Evolutionary conservation across 441 rosid genomes (phyloP).

Genomic region (Flueggea neowawraea): DNA sequence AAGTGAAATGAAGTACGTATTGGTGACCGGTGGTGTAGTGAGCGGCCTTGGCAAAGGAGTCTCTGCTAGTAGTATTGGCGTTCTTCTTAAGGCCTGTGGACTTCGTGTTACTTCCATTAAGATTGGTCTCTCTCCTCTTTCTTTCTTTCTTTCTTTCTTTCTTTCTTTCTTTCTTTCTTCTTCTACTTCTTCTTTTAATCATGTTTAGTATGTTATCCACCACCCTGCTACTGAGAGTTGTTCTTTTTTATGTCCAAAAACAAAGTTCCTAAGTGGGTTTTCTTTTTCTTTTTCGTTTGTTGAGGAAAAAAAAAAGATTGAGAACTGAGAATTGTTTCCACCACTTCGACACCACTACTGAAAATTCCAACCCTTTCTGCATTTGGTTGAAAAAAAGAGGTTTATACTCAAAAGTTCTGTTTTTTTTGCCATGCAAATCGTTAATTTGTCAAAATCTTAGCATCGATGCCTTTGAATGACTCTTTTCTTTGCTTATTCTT

Average conservation of each 20-base stretch:
- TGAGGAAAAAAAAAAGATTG: too few species aligned
- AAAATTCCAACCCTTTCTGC: too few species aligned
- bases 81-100: conserved; percentile 77
- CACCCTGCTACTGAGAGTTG: too few species aligned
- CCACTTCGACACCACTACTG: too few species aligned
- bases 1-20: conserved; percentile 80
- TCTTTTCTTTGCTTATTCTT: not conserved
- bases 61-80: conserved; percentile 88
- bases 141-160: too few species aligned
- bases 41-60: conserved; percentile 96
- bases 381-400: not conserved
- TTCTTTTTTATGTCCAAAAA: not conserved
- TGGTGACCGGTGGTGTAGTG: conserved; percentile 94
- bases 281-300: not conserved
- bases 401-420: not conserved
- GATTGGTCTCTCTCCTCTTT: conserved; percentile 47
- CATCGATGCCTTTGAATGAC: not conserved
- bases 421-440: not conserved
- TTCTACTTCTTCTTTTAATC: not conserved
- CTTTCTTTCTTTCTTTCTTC: too few species aligned
- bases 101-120: conserved; percentile 90
- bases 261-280: not conserved
- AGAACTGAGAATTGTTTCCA: too few species aligned
- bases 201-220: not conserved
- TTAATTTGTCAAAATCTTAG: not conserved